A percentile compares a stretch with the other conserved stretches of the same genome.
Evolutionary conservation across 345 rosid species (phyloP).

Genomic region (Salix suchowensis): DNA sequence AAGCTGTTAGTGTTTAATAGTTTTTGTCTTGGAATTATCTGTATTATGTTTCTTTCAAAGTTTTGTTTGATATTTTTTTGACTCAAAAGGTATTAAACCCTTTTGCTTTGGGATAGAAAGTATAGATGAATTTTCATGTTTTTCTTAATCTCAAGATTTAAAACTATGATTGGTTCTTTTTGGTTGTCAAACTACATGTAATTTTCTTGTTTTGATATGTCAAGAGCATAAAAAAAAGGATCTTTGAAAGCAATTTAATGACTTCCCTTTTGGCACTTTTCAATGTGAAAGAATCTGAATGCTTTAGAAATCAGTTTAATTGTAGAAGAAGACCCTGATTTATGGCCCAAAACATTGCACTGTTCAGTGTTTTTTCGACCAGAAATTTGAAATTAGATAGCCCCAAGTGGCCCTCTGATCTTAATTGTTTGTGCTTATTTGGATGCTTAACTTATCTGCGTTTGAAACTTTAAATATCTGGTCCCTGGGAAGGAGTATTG

Average conservation of each 20-base stretch:
- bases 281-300: neutral
- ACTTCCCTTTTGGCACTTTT: neutral
- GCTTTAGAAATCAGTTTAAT: neutral
- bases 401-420: neutral
- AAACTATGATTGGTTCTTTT: neutral
- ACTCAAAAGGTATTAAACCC: neutral
- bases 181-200: neutral
- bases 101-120: neutral
- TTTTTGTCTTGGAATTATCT: neutral
- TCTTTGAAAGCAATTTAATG: neutral
- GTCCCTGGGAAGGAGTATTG: neutral
- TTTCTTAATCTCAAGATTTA: neutral
- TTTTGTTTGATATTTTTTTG: neutral
- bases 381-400: neutral
- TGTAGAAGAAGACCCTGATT: neutral
- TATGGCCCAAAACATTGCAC: no score
- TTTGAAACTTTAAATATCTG: neutral
- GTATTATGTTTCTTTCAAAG: neutral
- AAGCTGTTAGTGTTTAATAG: neutral
- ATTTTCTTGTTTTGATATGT: neutral
- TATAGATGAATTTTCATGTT: neutral
- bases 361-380: neutral
- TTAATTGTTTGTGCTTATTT: neutral
- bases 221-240: neutral
- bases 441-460: neutral